Evolutionary conservation across 2,329 filamentous ascomycete species (phyloP).

Genomic region (Pseudogymnoascus sp.): DNA sequence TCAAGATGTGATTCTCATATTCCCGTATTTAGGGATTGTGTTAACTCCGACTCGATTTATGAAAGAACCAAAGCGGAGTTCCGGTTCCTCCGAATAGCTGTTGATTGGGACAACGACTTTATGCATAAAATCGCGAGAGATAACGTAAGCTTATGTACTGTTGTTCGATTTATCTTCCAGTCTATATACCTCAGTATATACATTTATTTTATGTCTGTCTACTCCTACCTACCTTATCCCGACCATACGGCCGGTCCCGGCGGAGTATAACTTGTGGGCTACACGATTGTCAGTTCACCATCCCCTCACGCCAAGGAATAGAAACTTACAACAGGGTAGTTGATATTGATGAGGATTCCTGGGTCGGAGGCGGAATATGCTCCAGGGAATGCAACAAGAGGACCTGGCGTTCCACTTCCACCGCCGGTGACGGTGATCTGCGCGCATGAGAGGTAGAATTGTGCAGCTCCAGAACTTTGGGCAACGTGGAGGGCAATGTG

Average conservation of each 20-base stretch:
- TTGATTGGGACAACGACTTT: not conserved
- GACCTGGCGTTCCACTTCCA: constrained; percentile 30
- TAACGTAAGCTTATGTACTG: not conserved
- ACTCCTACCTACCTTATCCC: not conserved
- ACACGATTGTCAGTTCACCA: not conserved
- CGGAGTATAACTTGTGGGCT: constrained; percentile 21
- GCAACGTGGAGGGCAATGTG: constrained; percentile 25
- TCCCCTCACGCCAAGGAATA: not conserved
- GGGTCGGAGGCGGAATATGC: constrained; percentile 30
- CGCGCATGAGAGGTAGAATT: constrained; percentile 29
- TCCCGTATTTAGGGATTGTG: not conserved
- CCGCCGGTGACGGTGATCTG: constrained; percentile 35
- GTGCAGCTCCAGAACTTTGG: constrained; percentile 13
- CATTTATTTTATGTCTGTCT: not conserved
- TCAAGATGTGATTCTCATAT: not conserved
- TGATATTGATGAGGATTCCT: constrained; percentile 28
- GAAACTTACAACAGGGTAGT: constrained; percentile 27
- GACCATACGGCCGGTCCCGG: constrained; percentile 22
- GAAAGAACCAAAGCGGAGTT: not conserved
- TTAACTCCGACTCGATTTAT: not conserved
- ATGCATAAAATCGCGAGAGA: not conserved
- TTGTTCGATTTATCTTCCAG: not conserved
- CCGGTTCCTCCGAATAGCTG: not conserved
- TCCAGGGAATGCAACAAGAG: constrained; percentile 29
- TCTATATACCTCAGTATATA: not conserved